Percentiles rank a stretch among this genome's conserved stretches.
phyloP scores from a whole-genome alignment of 1,284 basidiomycete species.

The Cutaneotrichosporon dermatis region DNA sequence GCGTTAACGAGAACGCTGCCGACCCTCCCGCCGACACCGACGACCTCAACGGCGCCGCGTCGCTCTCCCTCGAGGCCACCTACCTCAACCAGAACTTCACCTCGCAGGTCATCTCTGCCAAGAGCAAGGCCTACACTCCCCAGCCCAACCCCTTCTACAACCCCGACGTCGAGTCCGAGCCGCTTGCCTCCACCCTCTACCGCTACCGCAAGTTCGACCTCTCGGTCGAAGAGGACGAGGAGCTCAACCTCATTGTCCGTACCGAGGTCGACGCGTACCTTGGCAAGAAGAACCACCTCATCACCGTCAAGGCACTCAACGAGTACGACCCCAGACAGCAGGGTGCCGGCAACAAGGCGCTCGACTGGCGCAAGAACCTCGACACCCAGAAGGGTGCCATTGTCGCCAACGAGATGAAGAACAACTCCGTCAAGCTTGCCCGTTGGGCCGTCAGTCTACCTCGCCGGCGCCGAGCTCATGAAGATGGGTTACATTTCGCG shows the following conservation, averaged over 20 bases:
- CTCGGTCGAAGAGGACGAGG: conserved; percentile 81
- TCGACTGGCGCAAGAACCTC: conserved; percentile 94
- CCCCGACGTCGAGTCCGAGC: conserved; percentile 79
- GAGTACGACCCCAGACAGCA: conserved; percentile 92
- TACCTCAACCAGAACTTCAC: conserved; percentile 99
- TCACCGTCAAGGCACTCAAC: conserved; percentile 92
- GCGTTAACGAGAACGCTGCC: conserved; percentile 96
- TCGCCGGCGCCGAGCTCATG: conserved; percentile 94
- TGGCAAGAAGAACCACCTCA: conserved; percentile 57
- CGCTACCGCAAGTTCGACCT: conserved; percentile 95
- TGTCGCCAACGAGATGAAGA: conserved; percentile 99
- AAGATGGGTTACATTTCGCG: conserved; percentile 96
- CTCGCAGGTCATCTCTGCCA: conserved; percentile 87
- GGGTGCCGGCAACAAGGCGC: conserved; percentile 61
- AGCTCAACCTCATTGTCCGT: conserved; percentile 80
- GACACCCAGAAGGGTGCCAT: conserved; percentile 97
- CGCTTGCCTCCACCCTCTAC: conserved; percentile 91
- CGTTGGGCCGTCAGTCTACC: conserved; percentile 97
- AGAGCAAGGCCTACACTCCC: conserved; percentile 55
- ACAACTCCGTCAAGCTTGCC: conserved; percentile 96
- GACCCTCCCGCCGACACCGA: conserved; percentile 88
- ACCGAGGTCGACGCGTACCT: conserved; percentile 94
- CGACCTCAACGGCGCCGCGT: conserved; percentile 83
- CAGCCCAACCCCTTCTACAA: conserved; percentile 95
- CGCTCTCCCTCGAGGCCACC: conserved; percentile 92